Evolutionary conservation across 768 basidiomycete genomes (phyloP).

Genomic region (Leccinum subgranulosum): DNA sequence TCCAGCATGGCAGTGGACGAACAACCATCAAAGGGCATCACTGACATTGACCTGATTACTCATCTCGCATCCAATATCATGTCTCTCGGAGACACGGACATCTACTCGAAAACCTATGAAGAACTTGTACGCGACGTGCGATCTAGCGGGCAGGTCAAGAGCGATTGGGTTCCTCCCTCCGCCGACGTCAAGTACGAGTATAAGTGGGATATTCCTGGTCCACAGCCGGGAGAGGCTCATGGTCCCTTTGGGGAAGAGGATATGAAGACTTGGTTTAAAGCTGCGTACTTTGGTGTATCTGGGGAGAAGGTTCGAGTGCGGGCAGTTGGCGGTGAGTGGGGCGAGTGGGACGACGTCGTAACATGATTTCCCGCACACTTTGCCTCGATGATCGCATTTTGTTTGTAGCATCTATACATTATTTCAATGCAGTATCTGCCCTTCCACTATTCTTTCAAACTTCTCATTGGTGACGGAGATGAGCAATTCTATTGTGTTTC

Average conservation of each 20-base stretch:
- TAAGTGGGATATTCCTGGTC: slow-evolving; percentile 65
- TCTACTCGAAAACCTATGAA: slow-evolving; percentile 85
- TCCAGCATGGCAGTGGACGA: slow-evolving; percentile 54
- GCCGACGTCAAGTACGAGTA: slow-evolving; percentile 79
- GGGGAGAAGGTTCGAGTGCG: slow-evolving; percentile 82
- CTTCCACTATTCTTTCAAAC: not conserved
- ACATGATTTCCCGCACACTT: slow-evolving; percentile 29
- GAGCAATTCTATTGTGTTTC: not conserved
- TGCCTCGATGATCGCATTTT: not conserved
- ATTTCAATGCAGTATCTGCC: not conserved
- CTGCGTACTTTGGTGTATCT: slow-evolving; percentile 71
- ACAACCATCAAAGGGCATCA: slow-evolving; percentile 30
- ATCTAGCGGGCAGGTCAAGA: slow-evolving; percentile 63
- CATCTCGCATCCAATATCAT: slow-evolving; percentile 86
- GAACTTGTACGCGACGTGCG: slow-evolving; percentile 77
- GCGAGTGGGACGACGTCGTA: slow-evolving; percentile 65
- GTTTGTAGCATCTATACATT: slow-evolving; percentile 14
- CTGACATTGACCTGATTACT: slow-evolving; percentile 76
- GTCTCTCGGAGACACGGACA: slow-evolving; percentile 80
- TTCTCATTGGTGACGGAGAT: not conserved
- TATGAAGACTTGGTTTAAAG: slow-evolving; percentile 75
- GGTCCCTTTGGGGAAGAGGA: slow-evolving; percentile 83
- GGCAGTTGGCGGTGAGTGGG: slow-evolving; percentile 67
- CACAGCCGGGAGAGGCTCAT: slow-evolving; percentile 51
- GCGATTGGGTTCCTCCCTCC: slow-evolving; percentile 72